Base-by-base conservation (phyloP, 345 rosid genomes). In the Reutealis trisperma region DNA sequence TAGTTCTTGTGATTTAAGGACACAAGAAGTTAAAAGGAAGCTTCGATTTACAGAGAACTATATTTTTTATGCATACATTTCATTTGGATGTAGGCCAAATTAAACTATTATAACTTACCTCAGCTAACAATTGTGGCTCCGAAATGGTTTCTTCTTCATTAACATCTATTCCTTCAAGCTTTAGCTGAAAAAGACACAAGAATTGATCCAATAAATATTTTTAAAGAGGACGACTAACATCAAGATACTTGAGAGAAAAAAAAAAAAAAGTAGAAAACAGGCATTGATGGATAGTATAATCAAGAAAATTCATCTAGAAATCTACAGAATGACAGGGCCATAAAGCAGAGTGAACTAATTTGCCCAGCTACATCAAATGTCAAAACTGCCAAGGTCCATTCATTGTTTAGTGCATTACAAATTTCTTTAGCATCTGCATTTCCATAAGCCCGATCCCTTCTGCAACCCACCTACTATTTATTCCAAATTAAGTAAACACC, bases 101-200 rank as follows among this genome's bases (percentile, higher is more conserved):
- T 47, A 51, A 63, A 57, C 30, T 67, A 21, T 42, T 52, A 45
- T 62, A 47, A 57, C 73, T 77, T 83, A 92, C 98, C 94, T 93
- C 99, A 76, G 86, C 78, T 68, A 96, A 84, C 84, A 93, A 84
- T 34, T 80, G 85, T 45, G 97, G 91, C 57, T 96, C 98, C 30
- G 90, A 81, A 78, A 96, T 82, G n/a, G 97, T 96, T 75, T 92
- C 97, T 80, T 96, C 98, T 85, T 93, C 97, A 77, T 93, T 84
- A 61, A 93, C 84, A 66, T 92, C 77, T 6, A 88, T 80, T 14
- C 94, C 98, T 82, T 84, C 89, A 79, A 93, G 89, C 88, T 83
- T 89, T 84, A 92, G 79, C 99, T 96, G 82, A 13, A 22, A 79
- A 47, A 52, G 14, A 21, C 18, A n/a, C 3, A 71, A 58, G 16